These are phyloP conservation scores for Calonectria hawksworthii DNA, from an alignment of 2,329 filamentous ascomycete genomes.

Conservation along the genomic window DNA sequence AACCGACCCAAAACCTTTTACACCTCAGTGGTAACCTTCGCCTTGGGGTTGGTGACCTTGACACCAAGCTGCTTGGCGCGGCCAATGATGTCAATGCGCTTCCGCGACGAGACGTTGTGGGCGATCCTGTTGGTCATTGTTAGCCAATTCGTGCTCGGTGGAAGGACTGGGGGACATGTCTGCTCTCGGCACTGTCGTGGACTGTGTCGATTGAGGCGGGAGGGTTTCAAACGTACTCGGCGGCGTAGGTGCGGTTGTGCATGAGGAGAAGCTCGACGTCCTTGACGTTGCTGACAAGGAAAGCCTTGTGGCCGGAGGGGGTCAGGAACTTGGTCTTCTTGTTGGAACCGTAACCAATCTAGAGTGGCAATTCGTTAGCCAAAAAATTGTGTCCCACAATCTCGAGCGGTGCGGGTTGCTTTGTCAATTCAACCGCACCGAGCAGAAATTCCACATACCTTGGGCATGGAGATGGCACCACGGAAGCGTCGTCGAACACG, in stretches of 20 bases:
- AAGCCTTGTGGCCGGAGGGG: constrained; percentile 99
- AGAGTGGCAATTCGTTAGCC: constrained; percentile 35
- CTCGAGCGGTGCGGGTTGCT: neutral
- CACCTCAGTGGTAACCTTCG: constrained; percentile 96
- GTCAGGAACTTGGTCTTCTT: constrained; percentile 99
- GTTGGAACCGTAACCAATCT: constrained; percentile 99
- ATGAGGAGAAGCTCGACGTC: constrained; percentile 98
- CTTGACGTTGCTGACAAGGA: constrained; percentile 97
- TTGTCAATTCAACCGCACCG: neutral
- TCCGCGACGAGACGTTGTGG: constrained; percentile 97
- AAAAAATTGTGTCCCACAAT: constrained; percentile 30
- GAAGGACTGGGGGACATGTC: neutral
- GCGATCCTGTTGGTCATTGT: constrained; percentile 79
- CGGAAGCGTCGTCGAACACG: constrained; percentile 97
- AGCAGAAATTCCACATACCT: constrained; percentile 73
- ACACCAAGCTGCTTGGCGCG: constrained; percentile 98
- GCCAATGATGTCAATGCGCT: constrained; percentile 97
- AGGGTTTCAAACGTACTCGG: constrained; percentile 80
- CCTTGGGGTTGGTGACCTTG: constrained; percentile 99
- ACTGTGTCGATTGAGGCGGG: neutral
- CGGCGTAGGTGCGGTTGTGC: constrained; percentile 99
- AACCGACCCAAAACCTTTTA: constrained; percentile 60
- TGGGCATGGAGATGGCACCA: constrained; percentile 96
- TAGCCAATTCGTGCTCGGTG: neutral
- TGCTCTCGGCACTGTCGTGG: neutral